phyloP scores from a whole-genome alignment of 345 rosid species.

The Salix exigua region DNA sequence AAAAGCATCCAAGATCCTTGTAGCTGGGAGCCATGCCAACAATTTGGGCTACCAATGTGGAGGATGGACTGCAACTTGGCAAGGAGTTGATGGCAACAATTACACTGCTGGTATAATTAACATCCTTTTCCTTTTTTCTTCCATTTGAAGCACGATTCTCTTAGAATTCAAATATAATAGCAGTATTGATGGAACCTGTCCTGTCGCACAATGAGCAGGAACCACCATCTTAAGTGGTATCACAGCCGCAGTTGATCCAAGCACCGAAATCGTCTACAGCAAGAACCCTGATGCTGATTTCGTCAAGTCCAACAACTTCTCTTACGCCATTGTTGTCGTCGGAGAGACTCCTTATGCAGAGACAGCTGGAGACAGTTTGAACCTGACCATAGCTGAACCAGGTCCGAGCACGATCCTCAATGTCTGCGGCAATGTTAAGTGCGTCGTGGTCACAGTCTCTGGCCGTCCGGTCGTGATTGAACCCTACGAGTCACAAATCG shows the following conservation, averaged over 20 bases:
- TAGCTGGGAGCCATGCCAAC: constrained; percentile 20
- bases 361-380: constrained; percentile 5
- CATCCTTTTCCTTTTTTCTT: background rate
- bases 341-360: constrained; percentile 25
- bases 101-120: constrained; percentile 3
- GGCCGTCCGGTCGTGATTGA: constrained; percentile 23
- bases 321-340: constrained; percentile 25
- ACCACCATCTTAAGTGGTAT: constrained; percentile 21
- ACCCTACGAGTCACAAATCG: constrained; percentile 3
- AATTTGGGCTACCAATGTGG: constrained; percentile 31
- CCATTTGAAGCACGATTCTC: background rate
- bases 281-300: constrained; percentile 9
- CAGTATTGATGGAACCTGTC: background rate
- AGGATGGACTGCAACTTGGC: constrained; percentile 29
- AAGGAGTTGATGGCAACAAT: constrained; percentile 21
- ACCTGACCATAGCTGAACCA: constrained; percentile 12
- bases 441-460: constrained; percentile 20
- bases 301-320: constrained; percentile 7
- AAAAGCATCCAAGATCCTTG: constrained; percentile 10
- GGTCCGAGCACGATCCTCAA: constrained; percentile 4
- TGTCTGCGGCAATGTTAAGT: constrained; percentile 12
- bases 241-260: constrained; percentile 5
- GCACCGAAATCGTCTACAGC: constrained; percentile 15
- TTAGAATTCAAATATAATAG: background rate
- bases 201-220: background rate